Base-by-base conservation (phyloP, 2,329 filamentous ascomycete species). In the Fusarium nurragi region DNA sequence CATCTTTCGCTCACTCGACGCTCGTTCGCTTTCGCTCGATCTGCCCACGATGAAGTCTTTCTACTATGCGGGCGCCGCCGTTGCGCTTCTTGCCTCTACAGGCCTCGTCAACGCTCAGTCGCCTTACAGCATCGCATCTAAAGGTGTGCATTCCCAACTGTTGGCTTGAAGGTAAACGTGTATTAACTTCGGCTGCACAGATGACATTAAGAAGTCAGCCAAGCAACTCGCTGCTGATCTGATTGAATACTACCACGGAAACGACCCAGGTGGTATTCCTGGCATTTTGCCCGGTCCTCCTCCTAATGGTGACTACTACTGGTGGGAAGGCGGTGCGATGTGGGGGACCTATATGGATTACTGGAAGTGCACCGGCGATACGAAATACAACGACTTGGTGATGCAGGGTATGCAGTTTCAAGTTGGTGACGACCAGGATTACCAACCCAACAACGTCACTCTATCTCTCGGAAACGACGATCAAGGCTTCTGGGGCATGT, bases 401-500 rank as follows among this genome's bases (percentile, higher is more conserved):
- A 86, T 80, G 48, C 73, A 83, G 60, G 81, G 78, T 2, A 77
- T 88, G 74, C 77, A 82, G 36, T 83, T 80, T 62, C 86, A 88
- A 71, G 77, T 80, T 28, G 85, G 85, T 16, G 77, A 79, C 6
- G 77, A 83, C 58, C 70, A 80, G 43, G 81, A 87, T 69, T 88
- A 83, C 73, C 85, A 86, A 81, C 86, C 86, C 2, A 70, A 72
- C 21, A 86, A 86, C 73, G 79, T 82, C 52, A 84, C 83, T 1
- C 75, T 77, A 7, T 81, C 80, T 2, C 76, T 84, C 46, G 86
- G 86, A 52, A 90, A 89, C 70, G 88, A 90, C 64, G 88, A 90
- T 69, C 88, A 90, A 75, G 84, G 81, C 12, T 88, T 88, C 75
- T 90, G 88, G 88, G 88, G 83, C 48, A 84, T 90, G 83, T 89